A percentile compares a stretch with the other conserved stretches of the same genome.
Evolutionary conservation across 805 yeast species (phyloP).

Genomic region (Zygosaccharomyces gambellarensis): DNA sequence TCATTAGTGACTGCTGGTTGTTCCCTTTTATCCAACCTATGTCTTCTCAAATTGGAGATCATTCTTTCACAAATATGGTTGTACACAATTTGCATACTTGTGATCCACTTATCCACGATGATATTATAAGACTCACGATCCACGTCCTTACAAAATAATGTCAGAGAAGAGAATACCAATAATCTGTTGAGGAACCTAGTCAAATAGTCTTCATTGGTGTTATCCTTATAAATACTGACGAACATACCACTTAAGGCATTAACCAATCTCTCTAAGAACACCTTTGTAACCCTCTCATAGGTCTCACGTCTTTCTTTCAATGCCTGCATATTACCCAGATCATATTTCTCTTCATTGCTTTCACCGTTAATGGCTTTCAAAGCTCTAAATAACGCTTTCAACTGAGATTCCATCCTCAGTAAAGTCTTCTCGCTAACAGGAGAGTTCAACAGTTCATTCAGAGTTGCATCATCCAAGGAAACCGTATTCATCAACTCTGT

Average conservation of each 20-base stretch:
- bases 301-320: conserved; percentile 57
- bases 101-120: conserved; percentile 41
- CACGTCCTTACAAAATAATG: conserved; percentile 55
- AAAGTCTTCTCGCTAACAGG: conserved; percentile 45
- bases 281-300: conserved; percentile 51
- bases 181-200: conserved; percentile 37
- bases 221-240: conserved; percentile 34
- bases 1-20: conserved; percentile 5
- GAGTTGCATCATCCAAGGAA: conserved; percentile 53
- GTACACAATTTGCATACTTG: conserved; percentile 34
- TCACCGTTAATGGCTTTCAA: conserved; percentile 56
- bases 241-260: conserved; percentile 43
- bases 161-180: conserved; percentile 44
- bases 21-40: conserved; percentile 12
- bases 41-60: conserved; percentile 3
- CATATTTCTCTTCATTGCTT: conserved; percentile 38
- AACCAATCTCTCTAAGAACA: conserved; percentile 46
- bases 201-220: conserved; percentile 28
- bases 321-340: conserved; percentile 64
- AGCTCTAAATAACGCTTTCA: conserved; percentile 58
- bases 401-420: conserved; percentile 49
- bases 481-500: conserved; percentile 66
- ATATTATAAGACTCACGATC: conserved; percentile 44
- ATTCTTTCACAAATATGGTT: conserved; percentile 24
- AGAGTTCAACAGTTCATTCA: conserved; percentile 43